A percentile compares a stretch with the other conserved stretches of the same genome.
Evolutionary conservation across 768 basidiomycete genomes (phyloP).

Genomic region (Leccinum boreale): DNA sequence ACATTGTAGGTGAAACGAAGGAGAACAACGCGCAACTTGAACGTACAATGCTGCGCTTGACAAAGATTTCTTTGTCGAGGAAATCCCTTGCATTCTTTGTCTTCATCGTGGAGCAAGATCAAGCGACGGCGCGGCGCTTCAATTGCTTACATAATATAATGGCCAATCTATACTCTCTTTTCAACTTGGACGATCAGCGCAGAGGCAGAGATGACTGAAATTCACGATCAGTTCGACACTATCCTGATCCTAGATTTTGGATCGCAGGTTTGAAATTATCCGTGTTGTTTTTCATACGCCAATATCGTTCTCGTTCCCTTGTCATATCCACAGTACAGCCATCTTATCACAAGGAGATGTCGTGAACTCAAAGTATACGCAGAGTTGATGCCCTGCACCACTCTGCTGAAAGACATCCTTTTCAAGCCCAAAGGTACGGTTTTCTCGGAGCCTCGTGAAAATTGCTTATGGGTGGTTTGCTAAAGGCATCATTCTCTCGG

Average conservation of each 20-base stretch:
- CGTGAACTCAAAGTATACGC: slow-evolving; percentile 97
- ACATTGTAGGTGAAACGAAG: neutral
- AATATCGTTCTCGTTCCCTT: slow-evolving; percentile 2
- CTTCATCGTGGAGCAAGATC: slow-evolving; percentile 18
- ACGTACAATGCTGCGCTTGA: slow-evolving; percentile 42
- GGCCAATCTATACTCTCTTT: too few relatives aligned
- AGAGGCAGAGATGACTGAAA: slow-evolving; percentile 62
- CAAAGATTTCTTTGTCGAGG: slow-evolving; percentile 45
- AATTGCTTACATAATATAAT: neutral
- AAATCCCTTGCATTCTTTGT: slow-evolving; percentile 35
- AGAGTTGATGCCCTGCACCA: slow-evolving; percentile 95
- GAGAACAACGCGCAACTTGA: neutral
- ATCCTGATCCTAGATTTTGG: slow-evolving; percentile 97
- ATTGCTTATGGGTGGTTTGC: neutral
- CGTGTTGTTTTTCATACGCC: slow-evolving; percentile 5
- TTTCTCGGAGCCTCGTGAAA: neutral
- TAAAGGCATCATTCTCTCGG: slow-evolving; percentile 91
- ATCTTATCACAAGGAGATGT: slow-evolving; percentile 96
- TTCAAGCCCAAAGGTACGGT: slow-evolving; percentile 90
- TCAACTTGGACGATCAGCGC: neutral
- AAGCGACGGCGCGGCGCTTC: neutral
- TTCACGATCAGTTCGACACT: slow-evolving; percentile 94
- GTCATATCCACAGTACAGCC: slow-evolving; percentile 69
- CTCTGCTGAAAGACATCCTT: slow-evolving; percentile 77
- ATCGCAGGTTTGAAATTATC: slow-evolving; percentile 67